Base-by-base conservation (phyloP, 495 filamentous ascomycete species). In the Friedmanniomyces endolithicus region DNA sequence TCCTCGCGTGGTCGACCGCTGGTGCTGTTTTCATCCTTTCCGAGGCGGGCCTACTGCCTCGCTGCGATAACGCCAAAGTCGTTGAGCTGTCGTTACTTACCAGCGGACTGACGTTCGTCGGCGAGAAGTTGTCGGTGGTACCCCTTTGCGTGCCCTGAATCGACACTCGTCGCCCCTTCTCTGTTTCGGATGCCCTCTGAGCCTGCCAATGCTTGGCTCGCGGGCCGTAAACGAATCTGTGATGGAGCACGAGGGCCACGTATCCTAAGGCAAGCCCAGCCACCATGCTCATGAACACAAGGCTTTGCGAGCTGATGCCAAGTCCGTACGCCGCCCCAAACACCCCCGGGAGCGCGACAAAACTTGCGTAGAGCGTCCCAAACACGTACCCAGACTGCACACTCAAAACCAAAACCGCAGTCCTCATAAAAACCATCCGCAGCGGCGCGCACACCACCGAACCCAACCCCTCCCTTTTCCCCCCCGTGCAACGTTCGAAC, bases 321-420 rank as follows among this genome's bases (percentile, higher is more conserved):
- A 58, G 48, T n/a, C 16, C 34, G 35, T 57, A 54, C 11, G 23
- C 39, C 29, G 16, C 39, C 1, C 11, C 9, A 16, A 57, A 57
- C 19, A 44, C 48, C 11, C n/a, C 14, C 9, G 71, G 71, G 23
- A 73, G 64, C 0, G 71, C 56, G 55, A 70, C 67, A 60, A 73
- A 72, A 54, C 56, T 67, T 19, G 64, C 58, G 53, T 71, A 71
- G 8, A 69, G 59, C 24, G 66, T 56, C 17, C 57, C 70, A 45
- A 71, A 71, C 50, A 59, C 66, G 63, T 70, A 60, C 1, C 57
- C 63, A 19, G 70, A 52, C 16, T 58, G 59, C 22, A 69, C 44
- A 16, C 52, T 63, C 27, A 62, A 50, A 41, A 67, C 51, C 37
- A 66, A 55, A 27, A 69, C 65, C 44, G 69, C 64, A 1, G 71